These are phyloP conservation scores for Apiospora kogelbergensis DNA, from an alignment of 2,329 filamentous ascomycete genomes.

Conservation along the genomic window DNA sequence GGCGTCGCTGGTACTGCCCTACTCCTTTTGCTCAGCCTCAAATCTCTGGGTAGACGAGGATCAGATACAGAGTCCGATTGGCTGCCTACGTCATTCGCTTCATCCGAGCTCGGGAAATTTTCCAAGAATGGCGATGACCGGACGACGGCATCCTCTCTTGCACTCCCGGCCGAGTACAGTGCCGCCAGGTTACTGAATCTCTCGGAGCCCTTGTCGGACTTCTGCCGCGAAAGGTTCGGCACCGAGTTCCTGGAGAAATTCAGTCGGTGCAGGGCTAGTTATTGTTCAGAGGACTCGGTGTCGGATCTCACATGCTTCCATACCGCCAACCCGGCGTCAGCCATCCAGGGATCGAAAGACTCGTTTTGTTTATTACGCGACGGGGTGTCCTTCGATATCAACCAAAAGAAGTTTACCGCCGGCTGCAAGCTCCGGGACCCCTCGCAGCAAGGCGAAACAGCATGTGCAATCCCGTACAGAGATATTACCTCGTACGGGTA, in stretches of 20 bases:
- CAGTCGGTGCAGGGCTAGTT: background rate
- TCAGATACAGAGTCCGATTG: background rate
- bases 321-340: background rate
- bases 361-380: background rate
- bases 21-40: background rate
- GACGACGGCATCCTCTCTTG: background rate
- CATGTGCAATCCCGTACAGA: background rate
- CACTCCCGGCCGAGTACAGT: background rate
- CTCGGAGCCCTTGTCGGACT: background rate
- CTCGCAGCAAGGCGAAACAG: no score
- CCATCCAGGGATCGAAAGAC: background rate
- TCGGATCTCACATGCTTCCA: slow-evolving; percentile 1
- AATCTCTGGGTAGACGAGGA: background rate
- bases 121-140: background rate
- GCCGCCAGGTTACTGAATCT: background rate
- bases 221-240: background rate
- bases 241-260: background rate
- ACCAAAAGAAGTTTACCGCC: background rate
- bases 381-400: background rate
- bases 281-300: background rate
- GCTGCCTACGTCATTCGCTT: background rate
- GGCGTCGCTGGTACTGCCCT: background rate
- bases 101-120: background rate
- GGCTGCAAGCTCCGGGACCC: background rate
- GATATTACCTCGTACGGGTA: background rate